Conservation (phyloP, 192 early-diverging fungal genomes). For the Rhizophagus sp. region DNA sequence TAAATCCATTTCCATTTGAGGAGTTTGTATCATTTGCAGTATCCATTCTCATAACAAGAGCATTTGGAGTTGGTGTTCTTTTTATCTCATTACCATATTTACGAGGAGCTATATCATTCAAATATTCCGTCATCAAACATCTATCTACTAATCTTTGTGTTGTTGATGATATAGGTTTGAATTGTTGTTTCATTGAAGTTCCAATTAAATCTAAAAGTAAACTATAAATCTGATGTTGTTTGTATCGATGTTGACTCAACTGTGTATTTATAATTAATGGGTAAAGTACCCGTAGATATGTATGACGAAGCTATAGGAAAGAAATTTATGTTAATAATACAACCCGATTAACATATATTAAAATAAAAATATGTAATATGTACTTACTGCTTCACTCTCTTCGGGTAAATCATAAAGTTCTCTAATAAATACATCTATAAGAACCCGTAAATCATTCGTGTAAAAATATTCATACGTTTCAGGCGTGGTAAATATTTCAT, state of each 20-base stretch:
- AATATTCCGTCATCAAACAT: slow-evolving; percentile 38
- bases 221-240: slow-evolving; percentile 50
- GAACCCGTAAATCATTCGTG: slow-evolving; percentile 87
- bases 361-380: no score
- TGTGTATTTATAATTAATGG: slow-evolving; percentile 69
- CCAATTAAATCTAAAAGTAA: slow-evolving; percentile 46
- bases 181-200: slow-evolving; percentile 5
- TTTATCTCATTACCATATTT: background rate
- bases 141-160: slow-evolving; percentile 49
- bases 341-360: no score
- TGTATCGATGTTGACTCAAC: slow-evolving; percentile 44
- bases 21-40: background rate
- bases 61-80: background rate
- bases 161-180: slow-evolving; percentile 42
- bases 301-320: slow-evolving; percentile 56
- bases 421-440: slow-evolving; percentile 85
- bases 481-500: slow-evolving; percentile 65
- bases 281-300: slow-evolving; percentile 66
- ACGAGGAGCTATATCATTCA: slow-evolving; percentile 1
- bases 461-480: slow-evolving; percentile 76
- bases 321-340: background rate
- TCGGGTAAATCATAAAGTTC: slow-evolving; percentile 78
- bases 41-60: background rate
- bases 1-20: background rate
- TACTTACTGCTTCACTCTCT: slow-evolving; percentile 34